A percentile compares a stretch with the other conserved stretches of the same genome.
Conservation (phyloP, 1,139 yeast species). For the Pichia sp. region DNA sequence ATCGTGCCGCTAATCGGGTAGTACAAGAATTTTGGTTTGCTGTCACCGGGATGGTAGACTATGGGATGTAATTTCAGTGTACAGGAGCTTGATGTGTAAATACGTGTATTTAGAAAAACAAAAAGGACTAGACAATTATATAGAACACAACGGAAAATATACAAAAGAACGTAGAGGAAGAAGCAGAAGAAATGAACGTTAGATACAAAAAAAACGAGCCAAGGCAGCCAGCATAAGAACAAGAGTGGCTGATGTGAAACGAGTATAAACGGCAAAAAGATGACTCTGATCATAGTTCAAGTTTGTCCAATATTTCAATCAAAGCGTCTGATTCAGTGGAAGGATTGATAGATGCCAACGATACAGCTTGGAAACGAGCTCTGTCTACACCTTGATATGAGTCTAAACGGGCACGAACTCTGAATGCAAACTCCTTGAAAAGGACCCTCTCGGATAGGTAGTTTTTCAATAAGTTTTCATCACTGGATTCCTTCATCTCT, state of each 20-base stretch:
- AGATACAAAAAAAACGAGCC: slow-evolving; percentile 7
- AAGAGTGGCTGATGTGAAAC: not conserved
- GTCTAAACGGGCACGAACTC: slow-evolving; percentile 80
- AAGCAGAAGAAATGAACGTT: not conserved
- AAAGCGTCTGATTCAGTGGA: slow-evolving; percentile 60
- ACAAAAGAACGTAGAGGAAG: slow-evolving; percentile 2
- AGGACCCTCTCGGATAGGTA: slow-evolving; percentile 48
- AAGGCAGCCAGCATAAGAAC: not conserved
- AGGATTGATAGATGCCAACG: slow-evolving; percentile 54
- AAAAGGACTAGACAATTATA: not conserved
- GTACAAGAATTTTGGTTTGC: slow-evolving; percentile 65
- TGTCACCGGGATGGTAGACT: slow-evolving; percentile 48
- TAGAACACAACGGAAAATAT: not conserved
- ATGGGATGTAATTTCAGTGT: slow-evolving; percentile 24
- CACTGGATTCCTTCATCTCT: slow-evolving; percentile 43
- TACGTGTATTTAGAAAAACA: not conserved
- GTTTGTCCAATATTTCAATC: slow-evolving; percentile 45
- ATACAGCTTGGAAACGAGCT: slow-evolving; percentile 67
- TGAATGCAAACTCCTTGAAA: slow-evolving; percentile 67
- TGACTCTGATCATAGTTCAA: slow-evolving; percentile 33
- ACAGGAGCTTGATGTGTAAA: slow-evolving; percentile 14
- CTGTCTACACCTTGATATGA: slow-evolving; percentile 74
- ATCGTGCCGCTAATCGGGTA: slow-evolving; percentile 52
- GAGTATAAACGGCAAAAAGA: no score
- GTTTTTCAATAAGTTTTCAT: slow-evolving; percentile 45